Percentiles rank a stretch among this genome's conserved stretches.
Conservation (phyloP, 139 green algal genomes). For the Edaphochlamys debaryana region DNA sequence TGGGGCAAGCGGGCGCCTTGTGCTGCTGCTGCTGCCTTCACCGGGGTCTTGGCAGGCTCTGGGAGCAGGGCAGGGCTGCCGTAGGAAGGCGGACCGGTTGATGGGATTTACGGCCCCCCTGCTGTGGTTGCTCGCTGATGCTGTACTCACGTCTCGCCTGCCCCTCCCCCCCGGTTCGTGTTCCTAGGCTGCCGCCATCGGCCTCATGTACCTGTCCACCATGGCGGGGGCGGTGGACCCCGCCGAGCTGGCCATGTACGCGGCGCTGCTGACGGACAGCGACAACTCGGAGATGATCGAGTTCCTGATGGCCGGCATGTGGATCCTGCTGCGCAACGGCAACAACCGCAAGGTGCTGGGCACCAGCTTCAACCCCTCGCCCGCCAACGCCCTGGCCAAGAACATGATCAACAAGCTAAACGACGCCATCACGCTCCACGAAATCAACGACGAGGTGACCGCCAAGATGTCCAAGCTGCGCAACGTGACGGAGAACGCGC, state of each 20-base stretch:
- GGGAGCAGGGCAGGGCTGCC: neutral
- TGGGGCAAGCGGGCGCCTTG: neutral
- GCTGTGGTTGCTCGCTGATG: too few species aligned
- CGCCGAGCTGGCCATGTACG: conserved; percentile 71
- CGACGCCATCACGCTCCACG: conserved; percentile 75
- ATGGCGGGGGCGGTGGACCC: conserved; percentile 72
- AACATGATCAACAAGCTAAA: conserved; percentile 73
- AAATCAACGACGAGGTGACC: conserved; percentile 61
- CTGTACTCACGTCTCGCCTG: too few species aligned
- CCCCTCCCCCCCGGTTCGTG: too few species aligned
- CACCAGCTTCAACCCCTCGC: conserved; percentile 52
- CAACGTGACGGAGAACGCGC: neutral
- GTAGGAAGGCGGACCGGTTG: neutral
- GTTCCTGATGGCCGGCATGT: conserved; percentile 81
- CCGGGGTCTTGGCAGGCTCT: too few species aligned
- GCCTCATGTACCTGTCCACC: conserved; percentile 82
- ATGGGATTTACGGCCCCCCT: too few species aligned
- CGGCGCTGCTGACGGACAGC: conserved; percentile 66
- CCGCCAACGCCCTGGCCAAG: conserved; percentile 42
- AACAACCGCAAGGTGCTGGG: conserved; percentile 67
- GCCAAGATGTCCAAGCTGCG: conserved; percentile 29
- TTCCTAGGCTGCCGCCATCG: conserved; percentile 76
- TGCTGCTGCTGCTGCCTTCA: too few species aligned
- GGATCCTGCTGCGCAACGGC: conserved; percentile 76
- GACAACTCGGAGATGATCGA: conserved; percentile 77